These are phyloP conservation scores for Trichoderma sp. DNA, from an alignment of 2,329 filamentous ascomycete genomes.

Conservation along the genomic window DNA sequence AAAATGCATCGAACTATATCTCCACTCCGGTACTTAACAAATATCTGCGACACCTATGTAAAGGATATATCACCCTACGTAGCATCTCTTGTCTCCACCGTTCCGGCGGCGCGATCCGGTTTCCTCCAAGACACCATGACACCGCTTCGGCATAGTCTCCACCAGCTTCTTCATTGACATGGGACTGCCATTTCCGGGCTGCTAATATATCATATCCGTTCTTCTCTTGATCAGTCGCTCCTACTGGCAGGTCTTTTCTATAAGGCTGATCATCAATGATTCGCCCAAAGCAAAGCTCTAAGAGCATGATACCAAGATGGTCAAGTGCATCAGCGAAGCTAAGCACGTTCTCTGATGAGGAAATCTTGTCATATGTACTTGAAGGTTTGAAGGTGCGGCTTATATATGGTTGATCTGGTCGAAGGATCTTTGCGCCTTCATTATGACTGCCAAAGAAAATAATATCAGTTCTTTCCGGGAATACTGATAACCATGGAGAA, in stretches of 20 bases:
- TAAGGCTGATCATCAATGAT: not conserved
- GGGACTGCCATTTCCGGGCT: constrained; percentile 21
- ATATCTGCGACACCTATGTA: not conserved
- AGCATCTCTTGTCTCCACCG: constrained; percentile 28
- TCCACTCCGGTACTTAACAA: not conserved
- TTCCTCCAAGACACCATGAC: constrained; percentile 24
- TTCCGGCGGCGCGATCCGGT: not conserved
- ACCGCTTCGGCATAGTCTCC: constrained; percentile 24
- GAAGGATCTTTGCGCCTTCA: not conserved
- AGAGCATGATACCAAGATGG: not conserved
- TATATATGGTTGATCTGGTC: constrained; percentile 9
- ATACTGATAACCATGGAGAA: constrained; percentile 33
- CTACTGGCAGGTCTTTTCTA: not conserved
- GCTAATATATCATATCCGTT: constrained; percentile 14
- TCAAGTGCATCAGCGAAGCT: not conserved
- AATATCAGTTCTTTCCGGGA: constrained; percentile 33
- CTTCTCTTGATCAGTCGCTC: not conserved
- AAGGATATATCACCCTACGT: not conserved
- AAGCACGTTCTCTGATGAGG: not conserved
- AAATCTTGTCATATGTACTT: no score
- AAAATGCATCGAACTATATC: not conserved
- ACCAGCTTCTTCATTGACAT: constrained; percentile 21
- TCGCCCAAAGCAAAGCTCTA: constrained; percentile 7
- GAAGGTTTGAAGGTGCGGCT: not conserved
- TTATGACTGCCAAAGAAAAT: not conserved